Base-by-base conservation (phyloP, 2,329 filamentous ascomycete species). In the Lecanicillium sp. region DNA sequence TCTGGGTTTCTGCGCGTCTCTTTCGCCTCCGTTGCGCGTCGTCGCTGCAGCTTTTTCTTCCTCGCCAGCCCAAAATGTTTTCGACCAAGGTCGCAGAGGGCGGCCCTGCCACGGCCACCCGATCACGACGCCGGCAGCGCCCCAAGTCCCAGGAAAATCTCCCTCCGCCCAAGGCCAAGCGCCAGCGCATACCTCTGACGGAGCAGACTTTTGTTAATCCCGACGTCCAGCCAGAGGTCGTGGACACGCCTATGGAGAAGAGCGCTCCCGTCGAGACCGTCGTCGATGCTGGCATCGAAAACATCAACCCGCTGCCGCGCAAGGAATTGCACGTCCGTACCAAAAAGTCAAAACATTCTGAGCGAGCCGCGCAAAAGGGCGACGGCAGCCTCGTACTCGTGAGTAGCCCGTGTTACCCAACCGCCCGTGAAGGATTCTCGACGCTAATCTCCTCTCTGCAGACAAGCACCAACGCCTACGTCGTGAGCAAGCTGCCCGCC, bases 391-490 rank as follows among this genome's bases (percentile, higher is more conserved):
- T 81, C 52, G 72, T 84, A 56, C 62, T 88, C 67, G 84, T 87
- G 69, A 48, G 76, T 64, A n/a, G 32, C 40, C 26, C 42, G 20
- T 20, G 12, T 33, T 42, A 27, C 46, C 37, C 38, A 24, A 48
- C 39, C 52, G 51, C 52, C 52, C 49, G 43, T 36, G 49, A 38
- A 51, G n/a, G 12, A n/a, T 54, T 47, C 51, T 44, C 29, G n/a
- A 45, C 44, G 14, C 39, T 43, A 44, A 44, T 17, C 12, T 24
- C 3, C n/a, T 39, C 27, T 12, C 23, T 54, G 10, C 52, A 94
- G 86, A 88, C 87, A 32, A 88, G 83, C 61, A 95, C 87, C 60
- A 83, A 84, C 62, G 87, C 87, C 54, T 96, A 93, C 63, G 85
- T 79, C 36, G 87, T 95, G 53, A 87, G 86, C 66, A 90, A 90